phyloP scores from a whole-genome alignment of 495 filamentous ascomycete genomes.

The Xylona heveae region DNA sequence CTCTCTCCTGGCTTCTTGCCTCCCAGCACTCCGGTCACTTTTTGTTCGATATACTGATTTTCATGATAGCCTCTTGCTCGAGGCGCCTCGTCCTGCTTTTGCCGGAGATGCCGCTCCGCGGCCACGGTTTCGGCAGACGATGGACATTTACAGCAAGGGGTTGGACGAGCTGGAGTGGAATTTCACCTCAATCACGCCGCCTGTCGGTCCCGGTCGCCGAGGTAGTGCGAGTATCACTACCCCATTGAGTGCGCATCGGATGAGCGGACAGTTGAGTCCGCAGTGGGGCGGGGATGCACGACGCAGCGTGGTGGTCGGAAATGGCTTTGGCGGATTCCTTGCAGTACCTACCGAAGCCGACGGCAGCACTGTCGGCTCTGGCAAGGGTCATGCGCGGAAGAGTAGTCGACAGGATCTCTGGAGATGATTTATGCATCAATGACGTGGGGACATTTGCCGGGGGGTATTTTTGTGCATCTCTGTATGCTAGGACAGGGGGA shows the following conservation, averaged over 20 bases:
- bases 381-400: too few relatives aligned
- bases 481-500: too few relatives aligned
- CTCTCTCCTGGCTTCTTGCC: slow-evolving; percentile 50
- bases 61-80: slow-evolving; percentile 48
- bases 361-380: slow-evolving; percentile 3
- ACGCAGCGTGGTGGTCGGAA: slow-evolving; percentile 43
- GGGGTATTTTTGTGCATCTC: too few relatives aligned
- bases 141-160: slow-evolving; percentile 74
- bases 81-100: slow-evolving; percentile 24
- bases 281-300: slow-evolving; percentile 40
- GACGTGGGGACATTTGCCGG: too few relatives aligned
- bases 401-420: too few relatives aligned
- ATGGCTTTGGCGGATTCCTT: slow-evolving; percentile 63
- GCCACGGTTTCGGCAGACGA: slow-evolving; percentile 30
- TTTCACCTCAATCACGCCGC: slow-evolving; percentile 37
- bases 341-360: slow-evolving; percentile 43
- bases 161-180: slow-evolving; percentile 75
- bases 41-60: slow-evolving; percentile 76
- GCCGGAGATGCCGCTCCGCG: slow-evolving; percentile 13
- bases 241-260: slow-evolving; percentile 31
- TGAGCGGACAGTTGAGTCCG: slow-evolving; percentile 25
- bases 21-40: slow-evolving; percentile 50
- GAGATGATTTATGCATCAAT: too few relatives aligned
- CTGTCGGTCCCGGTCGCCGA: slow-evolving; percentile 13
- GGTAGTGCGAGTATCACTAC: slow-evolving; percentile 21